Conservation (phyloP, 2,329 filamentous ascomycete species). For the Clarireedia sp. region DNA sequence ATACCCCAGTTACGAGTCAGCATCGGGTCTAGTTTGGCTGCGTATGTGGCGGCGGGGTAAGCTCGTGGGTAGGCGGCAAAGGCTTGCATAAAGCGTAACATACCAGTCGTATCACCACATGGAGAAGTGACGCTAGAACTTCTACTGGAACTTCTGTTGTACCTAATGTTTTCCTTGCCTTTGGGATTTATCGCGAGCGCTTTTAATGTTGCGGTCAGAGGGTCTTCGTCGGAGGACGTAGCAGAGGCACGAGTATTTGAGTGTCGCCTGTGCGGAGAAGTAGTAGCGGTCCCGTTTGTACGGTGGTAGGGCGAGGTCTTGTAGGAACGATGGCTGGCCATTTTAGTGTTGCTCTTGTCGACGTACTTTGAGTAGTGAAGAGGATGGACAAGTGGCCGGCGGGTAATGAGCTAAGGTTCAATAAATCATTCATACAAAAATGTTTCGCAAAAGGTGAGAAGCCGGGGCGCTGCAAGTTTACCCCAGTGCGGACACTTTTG, state of each 20-base stretch:
- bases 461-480: not conserved
- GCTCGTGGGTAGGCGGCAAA: not conserved
- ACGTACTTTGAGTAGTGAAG: not conserved
- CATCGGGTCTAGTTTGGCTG: not conserved
- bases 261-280: constrained; percentile 35
- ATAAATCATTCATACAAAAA: not conserved
- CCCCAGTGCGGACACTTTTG: not conserved
- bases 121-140: constrained; percentile 8
- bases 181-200: constrained; percentile 4
- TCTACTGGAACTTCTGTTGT: not conserved
- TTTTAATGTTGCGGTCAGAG: constrained; percentile 13
- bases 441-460: not conserved
- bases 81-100: constrained; percentile 9
- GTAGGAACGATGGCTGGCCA: constrained; percentile 42
- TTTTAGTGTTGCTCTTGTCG: constrained; percentile 18
- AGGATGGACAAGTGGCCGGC: not conserved
- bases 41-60: constrained; percentile 5
- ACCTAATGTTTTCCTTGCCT: constrained; percentile 7
- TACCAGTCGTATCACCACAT: constrained; percentile 13
- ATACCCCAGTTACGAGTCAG: constrained; percentile 1
- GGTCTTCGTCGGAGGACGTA: constrained; percentile 17
- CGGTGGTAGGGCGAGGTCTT: constrained; percentile 36
- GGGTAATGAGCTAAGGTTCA: not conserved
- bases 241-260: not conserved
- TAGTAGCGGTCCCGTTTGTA: constrained; percentile 30